Evolutionary conservation across 1,139 yeast genomes (phyloP).

Genomic region (Casaregolazyma lundiana): DNA sequence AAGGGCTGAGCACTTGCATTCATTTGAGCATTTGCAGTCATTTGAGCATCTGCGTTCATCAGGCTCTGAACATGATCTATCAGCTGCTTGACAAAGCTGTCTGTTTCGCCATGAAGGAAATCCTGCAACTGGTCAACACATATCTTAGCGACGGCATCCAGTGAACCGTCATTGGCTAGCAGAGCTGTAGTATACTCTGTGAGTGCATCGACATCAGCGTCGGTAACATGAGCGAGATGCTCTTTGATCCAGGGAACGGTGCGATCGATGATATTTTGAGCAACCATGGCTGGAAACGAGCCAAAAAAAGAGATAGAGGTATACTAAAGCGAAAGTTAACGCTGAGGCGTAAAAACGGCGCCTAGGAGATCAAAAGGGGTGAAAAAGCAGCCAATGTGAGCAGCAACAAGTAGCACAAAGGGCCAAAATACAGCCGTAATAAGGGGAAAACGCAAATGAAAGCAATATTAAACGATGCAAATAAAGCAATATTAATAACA

Average conservation of each 20-base stretch:
- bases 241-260: conserved; percentile 38
- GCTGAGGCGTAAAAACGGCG: too few relatives aligned
- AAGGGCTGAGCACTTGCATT: conserved; percentile 13
- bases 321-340: neutral
- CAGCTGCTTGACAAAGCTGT: conserved; percentile 31
- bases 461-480: too few relatives aligned
- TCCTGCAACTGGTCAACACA: conserved; percentile 38
- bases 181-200: conserved; percentile 44
- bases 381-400: too few relatives aligned
- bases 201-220: conserved; percentile 42
- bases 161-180: conserved; percentile 35
- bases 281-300: conserved; percentile 16
- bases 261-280: conserved; percentile 16
- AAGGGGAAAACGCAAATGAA: too few relatives aligned
- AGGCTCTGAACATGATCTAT: conserved; percentile 24
- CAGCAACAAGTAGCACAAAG: too few relatives aligned
- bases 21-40: neutral
- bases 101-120: conserved; percentile 30
- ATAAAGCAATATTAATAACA: too few relatives aligned
- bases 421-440: too few relatives aligned
- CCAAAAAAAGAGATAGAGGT: neutral
- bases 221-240: conserved; percentile 32
- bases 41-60: conserved; percentile 4
- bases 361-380: too few relatives aligned
- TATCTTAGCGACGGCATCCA: conserved; percentile 31